These are phyloP conservation scores for Stropharia rugosoannulata DNA, from an alignment of 768 basidiomycete genomes.

Conservation along the genomic window DNA sequence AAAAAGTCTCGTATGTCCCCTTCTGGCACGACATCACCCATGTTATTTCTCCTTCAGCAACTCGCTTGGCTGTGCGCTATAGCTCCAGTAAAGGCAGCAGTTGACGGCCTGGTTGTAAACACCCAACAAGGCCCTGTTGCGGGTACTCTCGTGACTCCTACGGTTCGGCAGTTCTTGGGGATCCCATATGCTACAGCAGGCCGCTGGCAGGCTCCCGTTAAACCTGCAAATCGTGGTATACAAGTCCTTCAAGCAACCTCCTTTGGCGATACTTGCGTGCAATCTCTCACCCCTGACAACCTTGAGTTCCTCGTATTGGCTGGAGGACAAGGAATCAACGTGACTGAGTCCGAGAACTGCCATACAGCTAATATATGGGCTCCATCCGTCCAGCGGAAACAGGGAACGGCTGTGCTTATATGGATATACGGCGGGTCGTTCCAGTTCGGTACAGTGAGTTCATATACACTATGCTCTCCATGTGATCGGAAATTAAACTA, in stretches of 20 bases:
- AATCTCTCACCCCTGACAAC: slow-evolving; percentile 18
- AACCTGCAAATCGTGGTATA: slow-evolving; percentile 16
- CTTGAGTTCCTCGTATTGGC: slow-evolving; percentile 24
- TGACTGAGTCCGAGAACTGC: slow-evolving; percentile 33
- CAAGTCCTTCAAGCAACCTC: slow-evolving; percentile 19
- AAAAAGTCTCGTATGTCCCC: background rate
- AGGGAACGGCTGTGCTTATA: slow-evolving; percentile 34
- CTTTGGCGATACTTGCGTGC: slow-evolving; percentile 31
- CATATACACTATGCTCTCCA: background rate
- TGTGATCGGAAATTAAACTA: background rate
- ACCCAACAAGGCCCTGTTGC: slow-evolving; percentile 31
- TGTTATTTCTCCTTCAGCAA: background rate
- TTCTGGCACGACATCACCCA: background rate
- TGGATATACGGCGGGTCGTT: slow-evolving; percentile 41
- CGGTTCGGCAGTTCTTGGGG: slow-evolving; percentile 34
- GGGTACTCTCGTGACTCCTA: slow-evolving; percentile 23
- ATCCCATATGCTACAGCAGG: slow-evolving; percentile 33
- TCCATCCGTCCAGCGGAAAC: slow-evolving; percentile 28
- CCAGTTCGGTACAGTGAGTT: slow-evolving; percentile 32
- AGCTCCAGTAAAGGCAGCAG: background rate
- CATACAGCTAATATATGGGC: slow-evolving; percentile 38
- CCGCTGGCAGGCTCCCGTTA: slow-evolving; percentile 31
- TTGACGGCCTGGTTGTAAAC: slow-evolving; percentile 20
- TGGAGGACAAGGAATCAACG: slow-evolving; percentile 22
- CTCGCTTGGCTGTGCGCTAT: background rate